These are phyloP conservation scores for Cystobasidium tubakii DNA, from an alignment of 768 basidiomycete species.

Conservation along the genomic window DNA sequence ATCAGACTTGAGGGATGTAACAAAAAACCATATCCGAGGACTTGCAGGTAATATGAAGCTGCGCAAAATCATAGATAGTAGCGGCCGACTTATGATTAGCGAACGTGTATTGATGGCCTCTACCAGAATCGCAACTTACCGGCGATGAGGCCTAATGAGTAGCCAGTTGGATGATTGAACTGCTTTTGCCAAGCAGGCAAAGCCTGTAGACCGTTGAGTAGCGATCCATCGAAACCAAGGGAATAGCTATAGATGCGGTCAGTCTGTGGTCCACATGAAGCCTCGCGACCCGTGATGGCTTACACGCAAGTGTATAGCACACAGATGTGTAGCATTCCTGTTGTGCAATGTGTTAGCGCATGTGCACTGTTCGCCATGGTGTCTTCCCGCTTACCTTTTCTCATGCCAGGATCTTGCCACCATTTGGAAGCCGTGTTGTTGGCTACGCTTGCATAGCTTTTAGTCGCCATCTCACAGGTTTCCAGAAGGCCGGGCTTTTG, in stretches of 20 bases:
- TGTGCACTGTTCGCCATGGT: no score
- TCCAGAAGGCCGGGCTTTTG: no score
- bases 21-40: no score
- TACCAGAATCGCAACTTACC: no score
- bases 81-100: no score
- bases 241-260: slow-evolving; percentile 5
- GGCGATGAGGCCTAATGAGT: slow-evolving; percentile 13
- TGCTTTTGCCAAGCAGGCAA: slow-evolving; percentile 1
- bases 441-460: not conserved
- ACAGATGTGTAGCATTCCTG: not conserved
- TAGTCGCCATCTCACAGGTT: no score
- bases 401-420: slow-evolving; percentile 27
- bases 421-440: slow-evolving; percentile 24
- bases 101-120: no score
- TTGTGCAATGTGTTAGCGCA: not conserved
- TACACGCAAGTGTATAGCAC: slow-evolving; percentile 21
- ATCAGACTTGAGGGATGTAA: no score
- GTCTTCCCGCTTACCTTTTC: slow-evolving; percentile 1
- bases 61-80: no score
- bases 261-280: no score
- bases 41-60: slow-evolving; percentile 5
- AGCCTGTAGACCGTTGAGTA: slow-evolving; percentile 20
- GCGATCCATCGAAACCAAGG: slow-evolving; percentile 20
- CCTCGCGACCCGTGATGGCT: no score
- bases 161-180: not conserved